Base-by-base conservation (phyloP, 2,329 filamentous ascomycete species). In the Pestalotiopsis sp. region DNA sequence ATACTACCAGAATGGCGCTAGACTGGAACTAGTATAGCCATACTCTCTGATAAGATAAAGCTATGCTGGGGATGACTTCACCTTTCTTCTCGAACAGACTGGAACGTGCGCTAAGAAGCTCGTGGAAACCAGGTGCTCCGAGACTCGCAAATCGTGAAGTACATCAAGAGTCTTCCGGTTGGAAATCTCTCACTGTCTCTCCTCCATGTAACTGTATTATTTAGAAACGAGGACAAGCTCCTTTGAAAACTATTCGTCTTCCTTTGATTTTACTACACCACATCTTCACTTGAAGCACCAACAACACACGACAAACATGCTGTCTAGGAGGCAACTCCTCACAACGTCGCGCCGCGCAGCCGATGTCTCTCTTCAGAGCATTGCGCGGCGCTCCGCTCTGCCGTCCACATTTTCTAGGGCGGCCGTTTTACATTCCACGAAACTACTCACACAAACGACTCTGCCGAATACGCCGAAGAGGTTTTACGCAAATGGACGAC, bases 401-500 rank as follows among this genome's bases (percentile, higher is more conserved):
- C 73, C 72, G 69, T 70, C 72, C 4, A 70, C 71, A 63, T 39
- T 71, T 7, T 74, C 74, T 2, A 73, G 76, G 69, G 72, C 72
- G 68, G 74, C 73, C 23, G 58, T 74, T 12, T 60, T 76, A n/a
- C 69, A 64, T 61, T 68, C 72, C 68, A 45, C 71, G 27, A 68
- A 72, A 39, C 59, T 59, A 60, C 39, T 70, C 41, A 38, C 72
- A 64, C 72, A 72, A 64, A 36, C 72, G 13, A 70, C 70, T n/a
- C 49, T 74, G 63, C 69, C 75, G 17, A 68, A 69, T 59, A 69
- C 72, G 45, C 39, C 69, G n/a, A 68, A 66, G 65, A 86, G 91
- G 67, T 80, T 76, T 62, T 93, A 92, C 81, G 87, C 90, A 69
- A 90, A 90, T 84, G 91, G 92, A 75, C 86, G 92, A 69, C 93